phyloP scores from a whole-genome alignment of 257 asterid species.

The Salvia splendens region DNA sequence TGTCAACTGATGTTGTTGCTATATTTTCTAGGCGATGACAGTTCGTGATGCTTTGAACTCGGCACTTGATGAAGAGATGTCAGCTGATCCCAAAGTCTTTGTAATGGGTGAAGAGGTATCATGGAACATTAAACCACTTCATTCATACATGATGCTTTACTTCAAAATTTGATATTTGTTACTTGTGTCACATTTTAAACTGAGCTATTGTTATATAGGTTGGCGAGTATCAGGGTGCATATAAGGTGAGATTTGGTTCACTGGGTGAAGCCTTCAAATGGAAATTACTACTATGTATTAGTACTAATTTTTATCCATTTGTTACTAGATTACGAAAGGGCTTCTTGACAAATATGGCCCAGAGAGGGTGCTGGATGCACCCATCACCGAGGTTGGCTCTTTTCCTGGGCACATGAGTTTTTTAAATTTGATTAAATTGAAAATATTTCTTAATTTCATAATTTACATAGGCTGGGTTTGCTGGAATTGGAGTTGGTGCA shows the following conservation, averaged over 20 bases:
- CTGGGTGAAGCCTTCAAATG: neutral
- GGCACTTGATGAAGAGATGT: conserved; percentile 96
- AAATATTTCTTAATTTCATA: conserved; percentile 16
- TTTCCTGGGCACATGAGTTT: conserved; percentile 14
- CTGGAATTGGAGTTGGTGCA: conserved; percentile 91
- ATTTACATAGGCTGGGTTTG: conserved; percentile 71
- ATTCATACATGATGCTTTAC: neutral
- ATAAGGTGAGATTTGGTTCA: conserved; percentile 59
- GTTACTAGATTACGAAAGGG: conserved; percentile 67
- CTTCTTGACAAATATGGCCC: conserved; percentile 86
- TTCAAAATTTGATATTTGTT: neutral
- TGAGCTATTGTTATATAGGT: conserved; percentile 47
- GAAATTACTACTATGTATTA: neutral
- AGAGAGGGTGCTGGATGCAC: conserved; percentile 78
- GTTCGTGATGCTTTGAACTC: conserved; percentile 88
- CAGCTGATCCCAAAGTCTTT: conserved; percentile 88
- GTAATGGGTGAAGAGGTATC: conserved; percentile 91
- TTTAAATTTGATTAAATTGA: conserved; percentile 6
- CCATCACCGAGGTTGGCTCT: conserved; percentile 75
- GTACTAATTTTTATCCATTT: conserved; percentile 15
- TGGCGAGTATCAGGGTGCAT: conserved; percentile 95
- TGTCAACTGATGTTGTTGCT: conserved; percentile 5
- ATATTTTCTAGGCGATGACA: conserved; percentile 50
- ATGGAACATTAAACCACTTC: conserved; percentile 16
- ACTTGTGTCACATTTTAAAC: conserved; percentile 16